phyloP scores from a whole-genome alignment of 208 protist genomes.

The Trypanosoma rangeli region DNA sequence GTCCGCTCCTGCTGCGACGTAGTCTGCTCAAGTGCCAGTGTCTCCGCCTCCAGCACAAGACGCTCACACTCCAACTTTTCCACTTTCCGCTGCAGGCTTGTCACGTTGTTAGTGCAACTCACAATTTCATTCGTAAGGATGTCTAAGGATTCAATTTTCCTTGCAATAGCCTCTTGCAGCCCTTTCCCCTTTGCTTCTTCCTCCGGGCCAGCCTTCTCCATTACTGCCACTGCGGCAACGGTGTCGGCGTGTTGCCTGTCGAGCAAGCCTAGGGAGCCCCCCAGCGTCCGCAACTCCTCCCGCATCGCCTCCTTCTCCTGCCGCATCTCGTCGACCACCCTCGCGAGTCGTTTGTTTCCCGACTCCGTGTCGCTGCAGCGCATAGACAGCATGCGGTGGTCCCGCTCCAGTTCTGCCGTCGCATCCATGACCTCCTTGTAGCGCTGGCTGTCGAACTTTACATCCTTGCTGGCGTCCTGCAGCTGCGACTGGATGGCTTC shows the following conservation, averaged over 20 bases:
- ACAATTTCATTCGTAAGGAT: constrained; percentile 18
- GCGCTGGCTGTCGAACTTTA: constrained; percentile 3
- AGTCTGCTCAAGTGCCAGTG: constrained; percentile 30
- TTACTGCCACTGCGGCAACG: not conserved
- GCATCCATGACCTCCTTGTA: constrained; percentile 15
- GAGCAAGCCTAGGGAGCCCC: constrained; percentile 13
- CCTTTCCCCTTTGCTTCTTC: constrained; percentile 12
- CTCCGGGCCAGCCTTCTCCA: constrained; percentile 21
- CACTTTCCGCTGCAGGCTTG: constrained; percentile 21
- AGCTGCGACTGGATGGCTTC: constrained; percentile 20
- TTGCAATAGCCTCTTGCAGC: constrained; percentile 26
- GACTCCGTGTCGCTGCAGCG: constrained; percentile 28
- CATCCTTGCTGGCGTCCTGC: not conserved
- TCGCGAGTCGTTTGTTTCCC: constrained; percentile 22
- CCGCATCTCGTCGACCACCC: constrained; percentile 25
- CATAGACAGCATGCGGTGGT: constrained; percentile 28
- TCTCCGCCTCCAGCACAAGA: constrained; percentile 32
- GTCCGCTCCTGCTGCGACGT: constrained; percentile 39
- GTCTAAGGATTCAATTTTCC: constrained; percentile 31
- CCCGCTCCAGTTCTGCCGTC: constrained; percentile 30
- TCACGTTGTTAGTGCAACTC: constrained; percentile 7
- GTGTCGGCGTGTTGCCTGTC: constrained; percentile 13
- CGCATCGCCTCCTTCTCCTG: constrained; percentile 27
- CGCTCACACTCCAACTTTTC: constrained; percentile 31
- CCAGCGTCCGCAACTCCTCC: constrained; percentile 14